These are phyloP conservation scores for Sugiyamaella chiloensis DNA, from an alignment of 805 yeast species.

Conservation along the genomic window DNA sequence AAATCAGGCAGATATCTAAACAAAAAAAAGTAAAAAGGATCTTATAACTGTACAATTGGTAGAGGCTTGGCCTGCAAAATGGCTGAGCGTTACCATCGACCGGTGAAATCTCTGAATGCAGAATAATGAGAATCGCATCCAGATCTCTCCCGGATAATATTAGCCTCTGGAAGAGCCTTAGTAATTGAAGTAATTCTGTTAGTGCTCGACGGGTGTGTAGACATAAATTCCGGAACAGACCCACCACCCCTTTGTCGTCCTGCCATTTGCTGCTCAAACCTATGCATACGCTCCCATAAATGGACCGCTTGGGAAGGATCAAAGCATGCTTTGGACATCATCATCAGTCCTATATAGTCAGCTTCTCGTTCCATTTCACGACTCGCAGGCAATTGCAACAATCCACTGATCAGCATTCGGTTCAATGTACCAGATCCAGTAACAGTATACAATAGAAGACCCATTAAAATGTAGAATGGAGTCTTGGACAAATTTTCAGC, in stretches of 20 bases:
- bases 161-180: slow-evolving; percentile 54
- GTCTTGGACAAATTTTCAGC: slow-evolving; percentile 76
- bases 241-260: slow-evolving; percentile 28
- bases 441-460: slow-evolving; percentile 52
- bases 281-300: slow-evolving; percentile 81
- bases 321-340: slow-evolving; percentile 88
- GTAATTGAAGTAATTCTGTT: slow-evolving; percentile 66
- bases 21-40: too few relatives aligned
- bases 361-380: slow-evolving; percentile 96
- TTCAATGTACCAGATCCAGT: slow-evolving; percentile 58
- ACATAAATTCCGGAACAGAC: slow-evolving; percentile 57
- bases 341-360: slow-evolving; percentile 87
- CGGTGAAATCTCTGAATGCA: slow-evolving; percentile 7
- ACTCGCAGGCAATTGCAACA: slow-evolving; percentile 76
- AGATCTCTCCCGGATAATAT: slow-evolving; percentile 38
- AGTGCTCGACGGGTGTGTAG: slow-evolving; percentile 87
- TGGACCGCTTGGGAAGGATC: slow-evolving; percentile 68
- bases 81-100: slow-evolving; percentile 2
- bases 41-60: too few relatives aligned
- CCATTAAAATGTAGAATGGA: slow-evolving; percentile 62
- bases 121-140: slow-evolving; percentile 35
- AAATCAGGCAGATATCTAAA: too few relatives aligned
- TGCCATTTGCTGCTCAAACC: slow-evolving; percentile 40
- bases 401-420: slow-evolving; percentile 50
- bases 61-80: too few relatives aligned